phyloP scores from a whole-genome alignment of 2,329 filamentous ascomycete genomes.

The Volutella citrinella region DNA sequence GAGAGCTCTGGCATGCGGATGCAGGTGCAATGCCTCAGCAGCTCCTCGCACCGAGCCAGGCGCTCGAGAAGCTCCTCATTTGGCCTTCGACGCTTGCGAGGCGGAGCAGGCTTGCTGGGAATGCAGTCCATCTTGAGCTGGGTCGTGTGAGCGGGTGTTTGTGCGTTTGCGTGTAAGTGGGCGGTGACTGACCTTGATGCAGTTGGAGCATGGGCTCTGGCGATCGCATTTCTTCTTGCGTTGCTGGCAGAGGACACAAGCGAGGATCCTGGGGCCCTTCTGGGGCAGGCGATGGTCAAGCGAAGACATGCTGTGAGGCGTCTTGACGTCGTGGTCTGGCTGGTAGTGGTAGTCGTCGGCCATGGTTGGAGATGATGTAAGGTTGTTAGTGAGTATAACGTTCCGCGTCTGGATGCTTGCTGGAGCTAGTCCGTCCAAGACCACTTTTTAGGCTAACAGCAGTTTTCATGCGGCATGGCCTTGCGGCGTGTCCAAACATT shows the following conservation, averaged over 20 bases:
- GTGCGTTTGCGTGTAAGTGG: no score
- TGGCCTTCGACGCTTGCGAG: constrained; percentile 26
- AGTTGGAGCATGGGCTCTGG: constrained; percentile 28
- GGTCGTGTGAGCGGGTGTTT: no score
- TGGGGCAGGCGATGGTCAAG: constrained; percentile 9
- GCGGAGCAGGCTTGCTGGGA: constrained; percentile 26
- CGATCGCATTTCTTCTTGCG: constrained; percentile 34
- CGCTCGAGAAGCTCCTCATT: constrained; percentile 27
- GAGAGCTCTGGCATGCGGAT: constrained; percentile 16
- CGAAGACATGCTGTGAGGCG: no score
- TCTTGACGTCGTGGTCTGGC: no score
- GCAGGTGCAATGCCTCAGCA: constrained; percentile 25
- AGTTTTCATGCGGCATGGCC: no score
- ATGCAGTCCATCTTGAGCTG: constrained; percentile 25
- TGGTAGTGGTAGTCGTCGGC: no score
- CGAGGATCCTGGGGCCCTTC: constrained; percentile 15
- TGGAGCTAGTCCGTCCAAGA: no score
- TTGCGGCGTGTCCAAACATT: no score
- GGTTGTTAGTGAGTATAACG: no score
- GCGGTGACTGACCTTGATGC: constrained; percentile 22
- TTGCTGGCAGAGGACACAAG: constrained; percentile 30
- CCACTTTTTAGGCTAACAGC: no score
- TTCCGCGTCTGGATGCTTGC: no score
- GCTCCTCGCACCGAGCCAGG: constrained; percentile 21
- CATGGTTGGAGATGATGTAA: no score